phyloP scores from a whole-genome alignment of 768 basidiomycete genomes.

The Sporobolomyces phaffii region DNA sequence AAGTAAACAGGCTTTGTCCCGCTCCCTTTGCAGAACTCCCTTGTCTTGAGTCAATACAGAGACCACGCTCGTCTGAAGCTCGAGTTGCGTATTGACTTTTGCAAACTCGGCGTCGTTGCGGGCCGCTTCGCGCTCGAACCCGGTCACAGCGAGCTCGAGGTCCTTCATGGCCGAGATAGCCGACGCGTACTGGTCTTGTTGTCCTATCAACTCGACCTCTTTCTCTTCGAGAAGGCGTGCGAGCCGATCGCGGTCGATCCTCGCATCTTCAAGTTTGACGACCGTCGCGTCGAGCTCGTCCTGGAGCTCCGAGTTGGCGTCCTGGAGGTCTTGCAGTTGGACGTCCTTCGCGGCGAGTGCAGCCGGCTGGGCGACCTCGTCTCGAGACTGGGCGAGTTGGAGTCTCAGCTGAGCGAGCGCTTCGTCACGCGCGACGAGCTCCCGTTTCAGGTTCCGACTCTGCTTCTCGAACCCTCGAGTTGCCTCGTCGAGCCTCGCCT shows the following conservation, averaged over 20 bases:
- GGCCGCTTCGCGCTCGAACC: slow-evolving; percentile 7
- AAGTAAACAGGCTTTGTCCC: slow-evolving; percentile 15
- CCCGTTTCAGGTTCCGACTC: background rate
- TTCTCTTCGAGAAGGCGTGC: background rate
- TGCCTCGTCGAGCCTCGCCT: background rate
- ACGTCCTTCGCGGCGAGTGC: slow-evolving; percentile 2
- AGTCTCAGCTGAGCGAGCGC: slow-evolving; percentile 11
- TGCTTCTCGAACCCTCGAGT: background rate
- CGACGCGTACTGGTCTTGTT: background rate
- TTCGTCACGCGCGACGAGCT: slow-evolving; percentile 10
- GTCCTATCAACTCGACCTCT: slow-evolving; percentile 3
- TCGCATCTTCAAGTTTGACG: background rate
- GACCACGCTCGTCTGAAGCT: background rate
- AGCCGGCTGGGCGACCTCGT: background rate
- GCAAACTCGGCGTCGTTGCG: background rate
- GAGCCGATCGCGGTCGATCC: slow-evolving; percentile 1
- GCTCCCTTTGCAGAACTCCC: slow-evolving; percentile 9
- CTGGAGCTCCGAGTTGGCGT: background rate
- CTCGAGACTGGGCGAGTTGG: slow-evolving; percentile 20
- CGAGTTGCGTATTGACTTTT: background rate
- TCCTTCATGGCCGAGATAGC: slow-evolving; percentile 7
- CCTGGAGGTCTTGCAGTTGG: background rate
- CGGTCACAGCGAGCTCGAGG: background rate
- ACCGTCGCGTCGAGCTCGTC: slow-evolving; percentile 19
- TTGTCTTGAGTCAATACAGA: slow-evolving; percentile 7